Evolutionary conservation across 495 filamentous ascomycete genomes (phyloP).

Genomic region (Apodospora peruviana): DNA sequence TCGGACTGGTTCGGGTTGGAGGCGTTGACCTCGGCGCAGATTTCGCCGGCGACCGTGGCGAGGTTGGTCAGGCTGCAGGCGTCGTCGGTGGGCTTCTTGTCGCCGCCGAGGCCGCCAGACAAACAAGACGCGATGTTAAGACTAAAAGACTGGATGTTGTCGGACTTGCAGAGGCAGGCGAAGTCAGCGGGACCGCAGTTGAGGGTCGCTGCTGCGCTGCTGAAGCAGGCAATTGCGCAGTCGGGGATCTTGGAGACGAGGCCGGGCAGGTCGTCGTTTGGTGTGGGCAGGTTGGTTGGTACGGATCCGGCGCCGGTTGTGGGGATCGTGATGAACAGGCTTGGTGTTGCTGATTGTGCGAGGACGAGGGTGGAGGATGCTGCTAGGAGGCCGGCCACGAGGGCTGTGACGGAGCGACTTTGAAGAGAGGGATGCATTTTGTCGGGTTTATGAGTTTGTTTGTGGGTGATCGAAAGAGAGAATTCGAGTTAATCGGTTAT

Average conservation of each 20-base stretch:
- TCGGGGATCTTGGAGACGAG: conserved; percentile 9
- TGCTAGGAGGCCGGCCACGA: no score
- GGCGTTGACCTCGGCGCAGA: conserved; percentile 3
- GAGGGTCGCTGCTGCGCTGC: background rate
- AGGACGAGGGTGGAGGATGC: no score
- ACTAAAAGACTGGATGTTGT: background rate
- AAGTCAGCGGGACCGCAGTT: conserved; percentile 5
- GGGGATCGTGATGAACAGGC: no score
- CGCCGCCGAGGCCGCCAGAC: background rate
- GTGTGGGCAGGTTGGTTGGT: no score
- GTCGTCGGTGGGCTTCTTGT: background rate
- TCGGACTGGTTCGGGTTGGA: background rate
- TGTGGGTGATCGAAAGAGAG: no score
- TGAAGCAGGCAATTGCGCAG: conserved; percentile 12
- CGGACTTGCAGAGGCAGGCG: conserved; percentile 5
- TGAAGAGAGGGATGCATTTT: no score
- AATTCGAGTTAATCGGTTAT: no score
- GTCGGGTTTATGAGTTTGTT: no score
- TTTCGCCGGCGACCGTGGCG: conserved; percentile 1
- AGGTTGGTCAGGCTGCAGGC: conserved; percentile 4
- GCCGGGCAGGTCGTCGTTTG: background rate
- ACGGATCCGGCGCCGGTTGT: no score
- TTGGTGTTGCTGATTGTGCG: no score
- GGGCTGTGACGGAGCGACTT: no score
- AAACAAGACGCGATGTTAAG: conserved; percentile 4